Conservation (phyloP, 2,329 filamentous ascomycete genomes). For the Ophioceras dolichostomum region DNA sequence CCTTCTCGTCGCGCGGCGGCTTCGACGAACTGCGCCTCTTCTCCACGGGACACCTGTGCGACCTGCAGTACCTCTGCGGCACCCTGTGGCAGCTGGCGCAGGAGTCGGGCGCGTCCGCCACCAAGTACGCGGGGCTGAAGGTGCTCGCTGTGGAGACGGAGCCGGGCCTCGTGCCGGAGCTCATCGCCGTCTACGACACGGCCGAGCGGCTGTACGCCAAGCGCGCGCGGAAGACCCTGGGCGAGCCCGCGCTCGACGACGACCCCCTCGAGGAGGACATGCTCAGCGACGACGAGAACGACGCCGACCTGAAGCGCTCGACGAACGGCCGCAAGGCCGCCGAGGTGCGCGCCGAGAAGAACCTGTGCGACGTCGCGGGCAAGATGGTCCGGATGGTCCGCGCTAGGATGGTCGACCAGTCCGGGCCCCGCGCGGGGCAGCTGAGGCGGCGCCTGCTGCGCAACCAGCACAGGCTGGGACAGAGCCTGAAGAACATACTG, state of each 20-base stretch:
- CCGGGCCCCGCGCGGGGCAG: slow-evolving; percentile 45
- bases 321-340: slow-evolving; percentile 48
- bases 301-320: slow-evolving; percentile 39
- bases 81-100: slow-evolving; percentile 47
- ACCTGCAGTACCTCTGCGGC: slow-evolving; percentile 70
- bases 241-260: slow-evolving; percentile 58
- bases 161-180: slow-evolving; percentile 47
- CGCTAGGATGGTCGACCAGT: slow-evolving; percentile 59
- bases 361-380: slow-evolving; percentile 72
- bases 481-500: slow-evolving; percentile 77
- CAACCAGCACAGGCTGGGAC: slow-evolving; percentile 70
- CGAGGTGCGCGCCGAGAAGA: slow-evolving; percentile 68
- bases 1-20: slow-evolving; percentile 53
- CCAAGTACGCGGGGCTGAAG: slow-evolving; percentile 41
- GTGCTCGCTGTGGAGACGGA: slow-evolving; percentile 59
- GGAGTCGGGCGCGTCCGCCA: slow-evolving; percentile 20
- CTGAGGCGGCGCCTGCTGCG: slow-evolving; percentile 61
- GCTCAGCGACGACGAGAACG: slow-evolving; percentile 41
- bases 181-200: slow-evolving; percentile 66
- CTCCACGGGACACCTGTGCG: slow-evolving; percentile 65
- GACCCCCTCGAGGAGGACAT: slow-evolving; percentile 56
- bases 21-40: slow-evolving; percentile 70
- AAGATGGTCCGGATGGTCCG: slow-evolving; percentile 75
- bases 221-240: slow-evolving; percentile 48
- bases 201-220: slow-evolving; percentile 70